phyloP scores from a whole-genome alignment of 345 rosid species.

The Pistacia vera region DNA sequence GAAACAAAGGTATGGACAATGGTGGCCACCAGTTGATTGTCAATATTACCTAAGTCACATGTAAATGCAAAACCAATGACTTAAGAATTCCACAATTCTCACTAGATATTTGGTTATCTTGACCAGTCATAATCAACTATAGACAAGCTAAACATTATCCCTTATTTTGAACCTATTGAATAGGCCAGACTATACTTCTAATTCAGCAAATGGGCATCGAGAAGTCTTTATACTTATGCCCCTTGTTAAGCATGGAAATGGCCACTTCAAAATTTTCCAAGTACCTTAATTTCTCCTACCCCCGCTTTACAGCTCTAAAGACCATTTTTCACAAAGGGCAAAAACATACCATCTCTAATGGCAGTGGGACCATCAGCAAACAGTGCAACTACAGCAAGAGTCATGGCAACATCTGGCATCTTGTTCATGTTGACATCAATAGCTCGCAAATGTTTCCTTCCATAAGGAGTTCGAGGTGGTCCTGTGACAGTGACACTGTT shows the following conservation, averaged over 20 bases:
- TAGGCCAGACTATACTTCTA: neutral
- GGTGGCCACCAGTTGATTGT: neutral
- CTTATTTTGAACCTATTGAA: neutral
- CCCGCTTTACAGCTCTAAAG: neutral
- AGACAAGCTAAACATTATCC: neutral
- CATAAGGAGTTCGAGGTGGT: constrained; percentile 70
- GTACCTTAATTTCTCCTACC: neutral
- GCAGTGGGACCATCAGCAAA: constrained; percentile 93
- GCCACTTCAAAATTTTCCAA: neutral
- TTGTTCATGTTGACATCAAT: constrained; percentile 98
- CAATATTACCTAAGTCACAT: neutral
- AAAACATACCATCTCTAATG: constrained; percentile 83
- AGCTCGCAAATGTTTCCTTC: constrained; percentile 70
- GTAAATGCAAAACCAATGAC: neutral
- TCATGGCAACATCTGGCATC: constrained; percentile 99
- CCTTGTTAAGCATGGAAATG: neutral
- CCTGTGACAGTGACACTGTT: constrained; percentile 93
- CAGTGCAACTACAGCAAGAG: constrained; percentile 95
- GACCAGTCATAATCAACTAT: neutral
- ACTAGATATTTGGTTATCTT: neutral
- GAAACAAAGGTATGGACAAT: neutral
- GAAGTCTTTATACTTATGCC: neutral
- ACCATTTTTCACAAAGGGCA: neutral
- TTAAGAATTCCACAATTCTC: neutral
- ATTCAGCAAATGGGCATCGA: neutral